Percentiles rank a stretch among this genome's conserved stretches.
phyloP scores from a whole-genome alignment of 1,284 basidiomycete species.

The Cutaneotrichosporon cavernicola region DNA sequence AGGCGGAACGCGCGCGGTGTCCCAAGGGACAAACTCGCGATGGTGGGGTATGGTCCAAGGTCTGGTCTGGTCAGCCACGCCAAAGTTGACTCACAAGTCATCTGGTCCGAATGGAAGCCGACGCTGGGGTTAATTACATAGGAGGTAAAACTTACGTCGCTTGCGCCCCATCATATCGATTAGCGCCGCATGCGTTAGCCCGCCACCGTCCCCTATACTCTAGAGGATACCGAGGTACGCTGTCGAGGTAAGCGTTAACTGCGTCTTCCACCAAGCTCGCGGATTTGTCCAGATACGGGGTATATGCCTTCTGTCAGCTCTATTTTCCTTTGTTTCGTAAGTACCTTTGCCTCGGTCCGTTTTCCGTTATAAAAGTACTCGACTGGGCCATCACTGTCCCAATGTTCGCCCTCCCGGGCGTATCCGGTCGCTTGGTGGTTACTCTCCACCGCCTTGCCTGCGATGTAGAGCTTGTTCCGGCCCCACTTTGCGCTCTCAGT shows the following conservation, averaged over 20 bases:
- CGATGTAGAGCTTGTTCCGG: conserved; percentile 44
- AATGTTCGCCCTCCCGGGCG: conserved; percentile 59
- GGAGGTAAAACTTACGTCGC: conserved; percentile 55
- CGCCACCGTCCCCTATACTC: conserved; percentile 78
- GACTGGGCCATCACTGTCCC: conserved; percentile 19
- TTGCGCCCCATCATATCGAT: conserved; percentile 79
- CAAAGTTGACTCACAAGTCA: conserved; percentile 49
- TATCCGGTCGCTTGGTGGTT: conserved; percentile 73
- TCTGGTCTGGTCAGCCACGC: conserved; percentile 51
- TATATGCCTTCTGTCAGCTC: conserved; percentile 57
- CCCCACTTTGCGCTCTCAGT: conserved; percentile 45
- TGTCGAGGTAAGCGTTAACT: conserved; percentile 71
- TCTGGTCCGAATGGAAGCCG: conserved; percentile 73
- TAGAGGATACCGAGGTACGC: conserved; percentile 63
- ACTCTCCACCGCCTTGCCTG: conserved; percentile 53
- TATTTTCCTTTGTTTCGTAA: conserved; percentile 5
- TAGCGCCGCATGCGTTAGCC: conserved; percentile 87
- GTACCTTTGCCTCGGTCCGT: conserved; percentile 22
- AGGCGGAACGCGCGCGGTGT: conserved; percentile 70
- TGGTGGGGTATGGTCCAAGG: conserved; percentile 86
- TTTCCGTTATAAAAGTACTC: conserved; percentile 39
- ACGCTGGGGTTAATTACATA: conserved; percentile 57
- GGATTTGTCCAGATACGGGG: conserved; percentile 71
- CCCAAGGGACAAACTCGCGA: conserved; percentile 90
- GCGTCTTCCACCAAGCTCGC: conserved; percentile 70